Evolutionary conservation across 2,329 filamentous ascomycete genomes (phyloP), one percentile per base, ranked within the genome.

Genomic region (Calonectria naviculata): DNA sequence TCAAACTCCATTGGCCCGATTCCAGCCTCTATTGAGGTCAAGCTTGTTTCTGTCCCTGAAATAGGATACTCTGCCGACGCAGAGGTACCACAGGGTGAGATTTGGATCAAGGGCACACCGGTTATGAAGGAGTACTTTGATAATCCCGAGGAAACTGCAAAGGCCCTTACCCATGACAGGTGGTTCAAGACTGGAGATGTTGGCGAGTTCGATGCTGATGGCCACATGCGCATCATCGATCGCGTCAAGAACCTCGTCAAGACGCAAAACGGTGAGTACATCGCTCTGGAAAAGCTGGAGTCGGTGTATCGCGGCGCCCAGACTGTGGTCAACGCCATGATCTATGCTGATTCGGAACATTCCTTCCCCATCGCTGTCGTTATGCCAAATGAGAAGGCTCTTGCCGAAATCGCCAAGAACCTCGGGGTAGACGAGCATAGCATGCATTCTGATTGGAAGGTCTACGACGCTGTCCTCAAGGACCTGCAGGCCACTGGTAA

Each of bases 181-280:
- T 98, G 96, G 96, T 98, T 98, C 89, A 95, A 93, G 88, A 97
- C 95, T 10, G 96, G 96, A 71, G 96, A 98, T 79, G 95, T 98
- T 81, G 96, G 96, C 77, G 94, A 98, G 82, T 96, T 95, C 78
- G 92, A 96, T 83, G 80, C 85, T 42, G 88, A 92, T 72, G 96
- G 96, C 42, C 93, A 97, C 81, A 84, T 98, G 73, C 90, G 89
- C 76, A 92, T 98, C 81, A 95, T 98, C 79, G 96, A 98, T 83
- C 94, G 96, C 74, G 95, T 97, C 90, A 98, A 98, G 91, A 98
- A 98, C 84, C 87, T 98, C 64, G 94, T 98, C 83, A 98, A 98
- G 91, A 95, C 97, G 68, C 89, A 94, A 73, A 95, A 95, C 70
- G 96, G 96, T 75, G 96, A 98, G 87, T 98, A 98, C 84, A 97